These are phyloP conservation scores for Phytophthora hibernalis DNA, from an alignment of 352 stramenopile genomes.

Conservation along the genomic window DNA sequence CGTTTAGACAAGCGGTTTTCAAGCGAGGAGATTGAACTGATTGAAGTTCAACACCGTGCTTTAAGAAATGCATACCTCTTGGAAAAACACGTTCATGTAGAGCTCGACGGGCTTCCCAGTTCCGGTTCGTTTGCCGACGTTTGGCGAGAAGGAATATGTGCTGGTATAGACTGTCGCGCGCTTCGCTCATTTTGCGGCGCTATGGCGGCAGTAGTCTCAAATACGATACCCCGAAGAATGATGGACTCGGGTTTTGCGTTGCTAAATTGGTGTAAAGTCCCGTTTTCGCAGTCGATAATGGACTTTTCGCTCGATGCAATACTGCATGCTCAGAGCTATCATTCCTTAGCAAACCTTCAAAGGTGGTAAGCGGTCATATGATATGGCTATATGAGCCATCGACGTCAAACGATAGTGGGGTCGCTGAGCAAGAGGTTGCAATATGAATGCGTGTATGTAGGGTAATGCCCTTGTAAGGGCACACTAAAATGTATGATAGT, in stretches of 20 bases:
- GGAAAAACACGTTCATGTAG: conserved; percentile 22
- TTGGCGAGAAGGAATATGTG: conserved; percentile 27
- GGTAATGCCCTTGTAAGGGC: not conserved
- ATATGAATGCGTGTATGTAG: conserved; percentile 20
- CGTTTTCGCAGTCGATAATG: conserved; percentile 24
- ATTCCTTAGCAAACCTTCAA: conserved; percentile 10
- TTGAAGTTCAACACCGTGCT: conserved; percentile 32
- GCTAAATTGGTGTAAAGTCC: conserved; percentile 35
- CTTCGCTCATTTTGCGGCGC: conserved; percentile 33
- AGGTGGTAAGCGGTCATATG: not conserved
- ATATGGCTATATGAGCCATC: not conserved
- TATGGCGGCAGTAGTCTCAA: conserved; percentile 21
- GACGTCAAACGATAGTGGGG: not conserved
- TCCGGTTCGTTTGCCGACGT: conserved; percentile 21
- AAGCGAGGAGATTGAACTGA: conserved; percentile 25
- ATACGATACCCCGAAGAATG: not conserved
- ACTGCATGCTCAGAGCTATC: conserved; percentile 32
- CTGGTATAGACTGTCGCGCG: conserved; percentile 18
- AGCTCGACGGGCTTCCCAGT: conserved; percentile 20
- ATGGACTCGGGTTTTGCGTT: conserved; percentile 18
- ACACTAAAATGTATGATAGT: conserved; percentile 5
- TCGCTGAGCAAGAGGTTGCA: not conserved
- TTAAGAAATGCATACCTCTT: conserved; percentile 32
- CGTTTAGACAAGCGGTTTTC: conserved; percentile 26
- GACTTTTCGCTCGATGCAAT: conserved; percentile 35